Conservation (phyloP, 495 filamentous ascomycete genomes). For the Glutinoglossum americanum region DNA sequence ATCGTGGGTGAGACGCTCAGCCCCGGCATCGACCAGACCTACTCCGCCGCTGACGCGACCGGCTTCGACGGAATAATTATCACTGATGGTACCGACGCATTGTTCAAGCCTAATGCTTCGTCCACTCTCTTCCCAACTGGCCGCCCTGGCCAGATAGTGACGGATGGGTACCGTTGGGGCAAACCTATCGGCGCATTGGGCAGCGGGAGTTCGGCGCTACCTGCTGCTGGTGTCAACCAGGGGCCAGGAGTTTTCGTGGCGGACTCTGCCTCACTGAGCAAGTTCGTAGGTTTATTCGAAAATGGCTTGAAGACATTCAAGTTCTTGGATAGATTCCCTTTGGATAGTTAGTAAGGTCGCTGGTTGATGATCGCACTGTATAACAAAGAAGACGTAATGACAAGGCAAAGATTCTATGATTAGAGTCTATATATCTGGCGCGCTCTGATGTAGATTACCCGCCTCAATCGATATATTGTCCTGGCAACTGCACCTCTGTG, state of each 20-base stretch:
- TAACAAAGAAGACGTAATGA: too few species aligned
- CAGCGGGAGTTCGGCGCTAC: conserved; percentile 20
- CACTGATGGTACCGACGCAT: conserved; percentile 28
- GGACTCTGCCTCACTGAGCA: conserved; percentile 12
- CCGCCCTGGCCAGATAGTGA: conserved; percentile 39
- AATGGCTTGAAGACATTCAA: conserved; percentile 44
- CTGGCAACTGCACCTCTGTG: too few species aligned
- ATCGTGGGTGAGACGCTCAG: conserved; percentile 40
- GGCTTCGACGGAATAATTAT: conserved; percentile 51
- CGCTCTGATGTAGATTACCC: too few species aligned
- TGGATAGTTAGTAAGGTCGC: conserved; percentile 18
- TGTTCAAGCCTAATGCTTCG: conserved; percentile 24
- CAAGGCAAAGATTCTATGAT: too few species aligned
- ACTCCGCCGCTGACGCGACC: conserved; percentile 45
- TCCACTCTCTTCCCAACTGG: conserved; percentile 39
- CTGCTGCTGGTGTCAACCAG: conserved; percentile 18
- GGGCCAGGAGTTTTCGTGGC: conserved; percentile 30
- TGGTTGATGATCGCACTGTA: too few species aligned
- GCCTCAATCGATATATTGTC: too few species aligned
- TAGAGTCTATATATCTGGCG: too few species aligned
- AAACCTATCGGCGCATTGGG: conserved; percentile 51
- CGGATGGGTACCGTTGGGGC: conserved; percentile 46
- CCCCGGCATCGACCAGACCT: conserved; percentile 41
- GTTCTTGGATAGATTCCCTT: conserved; percentile 34
- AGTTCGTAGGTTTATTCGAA: conserved; percentile 27